Evolutionary conservation across 495 filamentous ascomycete species (phyloP).

Genomic region (Friedmanniomyces endolithicus): DNA sequence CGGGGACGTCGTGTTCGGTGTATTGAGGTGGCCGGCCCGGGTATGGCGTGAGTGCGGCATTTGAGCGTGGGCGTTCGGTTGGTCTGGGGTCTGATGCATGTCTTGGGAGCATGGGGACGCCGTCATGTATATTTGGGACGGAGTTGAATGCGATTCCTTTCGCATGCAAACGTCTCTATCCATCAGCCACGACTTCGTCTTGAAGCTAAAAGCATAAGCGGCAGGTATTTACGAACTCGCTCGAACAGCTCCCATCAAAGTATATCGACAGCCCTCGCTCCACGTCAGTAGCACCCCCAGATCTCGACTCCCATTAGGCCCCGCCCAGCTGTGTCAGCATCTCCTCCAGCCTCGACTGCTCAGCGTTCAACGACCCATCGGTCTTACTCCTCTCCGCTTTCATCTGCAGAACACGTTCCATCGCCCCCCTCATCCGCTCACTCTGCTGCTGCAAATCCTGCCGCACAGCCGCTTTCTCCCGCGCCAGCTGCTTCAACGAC

Average conservation of each 20-base stretch:
- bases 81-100: background rate
- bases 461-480: background rate
- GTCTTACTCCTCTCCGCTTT: background rate
- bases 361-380: background rate
- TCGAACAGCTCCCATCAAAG: too few species aligned
- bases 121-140: background rate
- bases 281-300: background rate
- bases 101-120: background rate
- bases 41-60: background rate
- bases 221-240: too few species aligned
- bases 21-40: constrained; percentile 4
- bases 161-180: background rate
- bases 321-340: background rate
- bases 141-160: background rate
- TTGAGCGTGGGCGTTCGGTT: background rate
- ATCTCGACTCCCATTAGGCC: background rate
- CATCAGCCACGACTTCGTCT: background rate
- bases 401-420: background rate
- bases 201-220: too few species aligned
- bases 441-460: background rate
- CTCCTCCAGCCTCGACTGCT: background rate
- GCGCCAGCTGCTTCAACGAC: background rate
- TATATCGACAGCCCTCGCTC: too few species aligned
- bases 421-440: background rate
- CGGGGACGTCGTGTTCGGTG: constrained; percentile 44